Evolutionary conservation across 495 filamentous ascomycete genomes (phyloP).

Genomic region (Penicillium daleae): DNA sequence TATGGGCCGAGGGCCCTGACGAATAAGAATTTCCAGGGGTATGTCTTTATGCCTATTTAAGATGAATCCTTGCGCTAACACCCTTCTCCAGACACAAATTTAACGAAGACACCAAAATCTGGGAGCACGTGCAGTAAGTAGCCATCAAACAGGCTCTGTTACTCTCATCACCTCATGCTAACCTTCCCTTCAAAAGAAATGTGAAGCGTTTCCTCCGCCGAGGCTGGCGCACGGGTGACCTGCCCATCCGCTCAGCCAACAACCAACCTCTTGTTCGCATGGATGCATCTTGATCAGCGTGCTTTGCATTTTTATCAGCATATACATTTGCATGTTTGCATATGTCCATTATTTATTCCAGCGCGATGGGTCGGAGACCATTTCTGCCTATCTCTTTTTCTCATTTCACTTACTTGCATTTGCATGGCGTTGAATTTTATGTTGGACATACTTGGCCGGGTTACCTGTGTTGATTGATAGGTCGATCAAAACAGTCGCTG

Average conservation of each 20-base stretch:
- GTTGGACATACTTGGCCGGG: slow-evolving; percentile 12
- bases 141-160: background rate
- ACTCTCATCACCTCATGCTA: background rate
- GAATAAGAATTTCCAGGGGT: slow-evolving; percentile 66
- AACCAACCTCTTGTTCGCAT: slow-evolving; percentile 15
- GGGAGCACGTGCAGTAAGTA: slow-evolving; percentile 32
- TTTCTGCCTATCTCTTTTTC: background rate
- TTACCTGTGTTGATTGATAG: slow-evolving; percentile 4
- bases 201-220: slow-evolving; percentile 22
- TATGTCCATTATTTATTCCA: slow-evolving; percentile 4
- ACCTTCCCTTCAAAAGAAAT: background rate
- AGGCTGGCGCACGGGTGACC: slow-evolving; percentile 13
- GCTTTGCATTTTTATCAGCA: slow-evolving; percentile 12
- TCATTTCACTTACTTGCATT: slow-evolving; percentile 23
- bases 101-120: slow-evolving; percentile 37
- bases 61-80: background rate
- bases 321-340: slow-evolving; percentile 8
- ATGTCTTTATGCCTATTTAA: slow-evolving; percentile 26
- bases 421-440: slow-evolving; percentile 29
- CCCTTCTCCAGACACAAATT: slow-evolving; percentile 37
- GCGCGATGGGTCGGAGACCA: background rate
- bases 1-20: slow-evolving; percentile 71
- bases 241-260: slow-evolving; percentile 16
- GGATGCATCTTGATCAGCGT: slow-evolving; percentile 13
- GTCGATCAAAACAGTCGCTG: background rate